phyloP scores from a whole-genome alignment of 768 basidiomycete genomes.

The Kwoniella newhampshirensis region DNA sequence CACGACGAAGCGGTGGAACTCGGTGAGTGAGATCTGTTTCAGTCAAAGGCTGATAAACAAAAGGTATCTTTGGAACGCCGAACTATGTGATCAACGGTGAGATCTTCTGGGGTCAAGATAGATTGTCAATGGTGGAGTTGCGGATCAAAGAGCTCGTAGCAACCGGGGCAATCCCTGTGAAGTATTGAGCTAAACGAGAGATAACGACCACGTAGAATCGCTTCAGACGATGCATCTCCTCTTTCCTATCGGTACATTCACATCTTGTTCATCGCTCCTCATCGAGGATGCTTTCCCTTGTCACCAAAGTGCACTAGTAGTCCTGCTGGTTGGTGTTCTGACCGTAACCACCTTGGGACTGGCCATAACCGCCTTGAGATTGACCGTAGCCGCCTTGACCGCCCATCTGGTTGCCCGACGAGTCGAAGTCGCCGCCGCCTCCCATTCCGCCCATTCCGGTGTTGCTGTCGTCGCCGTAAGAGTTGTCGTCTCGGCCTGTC shows the following conservation, averaged over 20 bases:
- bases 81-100: conserved; percentile 43
- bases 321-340: not conserved
- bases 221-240: too few relatives aligned
- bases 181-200: too few relatives aligned
- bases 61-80: conserved; percentile 44
- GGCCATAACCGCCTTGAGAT: conserved; percentile 7
- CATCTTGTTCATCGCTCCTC: too few relatives aligned
- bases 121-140: conserved; percentile 31
- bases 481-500: too few relatives aligned
- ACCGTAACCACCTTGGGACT: conserved; percentile 2
- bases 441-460: not conserved
- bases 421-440: not conserved
- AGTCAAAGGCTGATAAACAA: not conserved
- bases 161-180: conserved; percentile 21
- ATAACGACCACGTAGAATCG: too few relatives aligned
- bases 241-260: too few relatives aligned
- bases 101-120: conserved; percentile 47
- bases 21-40: too few relatives aligned
- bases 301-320: too few relatives aligned
- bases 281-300: too few relatives aligned
- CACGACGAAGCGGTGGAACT: conserved; percentile 32
- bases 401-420: not conserved
- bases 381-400: not conserved
- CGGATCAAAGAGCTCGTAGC: conserved; percentile 31
- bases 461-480: conserved; percentile 1